A percentile compares a stretch with the other conserved stretches of the same genome.
Conservation (phyloP, 164 flowering plant species). For the Chimonanthus salicifolius region DNA sequence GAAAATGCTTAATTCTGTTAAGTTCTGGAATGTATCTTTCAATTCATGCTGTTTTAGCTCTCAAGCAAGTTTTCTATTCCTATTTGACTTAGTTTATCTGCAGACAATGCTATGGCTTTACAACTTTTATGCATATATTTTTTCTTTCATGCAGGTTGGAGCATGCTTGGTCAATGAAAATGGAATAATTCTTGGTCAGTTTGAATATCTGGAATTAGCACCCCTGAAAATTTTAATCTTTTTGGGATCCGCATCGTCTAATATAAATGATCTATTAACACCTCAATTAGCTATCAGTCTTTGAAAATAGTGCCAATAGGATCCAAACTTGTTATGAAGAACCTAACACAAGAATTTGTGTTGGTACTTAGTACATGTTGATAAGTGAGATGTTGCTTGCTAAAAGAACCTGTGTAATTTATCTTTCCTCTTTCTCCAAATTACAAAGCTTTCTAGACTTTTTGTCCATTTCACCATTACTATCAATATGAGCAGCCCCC, state of each 20-base stretch:
- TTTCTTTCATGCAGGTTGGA: slow-evolving; percentile 53
- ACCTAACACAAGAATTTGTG: too few relatives aligned
- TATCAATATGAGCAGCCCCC: too few relatives aligned
- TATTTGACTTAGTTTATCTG: background rate
- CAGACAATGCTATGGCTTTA: background rate
- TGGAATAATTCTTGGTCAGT: slow-evolving; percentile 80
- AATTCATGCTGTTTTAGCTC: background rate
- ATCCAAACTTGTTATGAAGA: too few relatives aligned
- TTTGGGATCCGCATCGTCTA: background rate
- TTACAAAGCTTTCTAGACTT: too few relatives aligned
- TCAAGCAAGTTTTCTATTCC: background rate
- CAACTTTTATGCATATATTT: background rate
- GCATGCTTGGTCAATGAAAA: slow-evolving; percentile 87
- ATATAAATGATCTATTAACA: background rate
- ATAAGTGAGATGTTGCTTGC: too few relatives aligned
- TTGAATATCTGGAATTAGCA: background rate
- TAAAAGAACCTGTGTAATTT: too few relatives aligned
- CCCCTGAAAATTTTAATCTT: background rate
- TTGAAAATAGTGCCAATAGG: too few relatives aligned
- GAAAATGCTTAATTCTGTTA: background rate
- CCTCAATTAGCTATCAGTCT: background rate
- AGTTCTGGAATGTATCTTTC: background rate
- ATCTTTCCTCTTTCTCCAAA: too few relatives aligned
- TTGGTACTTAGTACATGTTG: too few relatives aligned
- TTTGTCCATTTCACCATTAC: too few relatives aligned